These are phyloP conservation scores for Alternaria alternata DNA, from an alignment of 2,329 filamentous ascomycete genomes.

Conservation along the genomic window DNA sequence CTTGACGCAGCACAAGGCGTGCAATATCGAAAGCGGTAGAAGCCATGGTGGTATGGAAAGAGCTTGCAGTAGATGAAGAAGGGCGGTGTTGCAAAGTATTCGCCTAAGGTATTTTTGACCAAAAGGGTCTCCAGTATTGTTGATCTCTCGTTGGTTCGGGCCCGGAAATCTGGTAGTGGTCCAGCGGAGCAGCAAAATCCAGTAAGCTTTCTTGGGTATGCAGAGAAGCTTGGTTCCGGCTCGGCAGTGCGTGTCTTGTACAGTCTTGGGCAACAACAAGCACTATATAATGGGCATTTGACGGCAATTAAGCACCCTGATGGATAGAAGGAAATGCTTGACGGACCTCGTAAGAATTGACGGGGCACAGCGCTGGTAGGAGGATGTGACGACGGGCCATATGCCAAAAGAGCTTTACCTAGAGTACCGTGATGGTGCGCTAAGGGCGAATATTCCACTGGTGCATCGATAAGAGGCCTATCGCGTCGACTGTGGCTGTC, in stretches of 20 bases:
- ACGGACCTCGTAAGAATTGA: neutral
- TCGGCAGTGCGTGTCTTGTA: slow-evolving; percentile 10
- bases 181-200: slow-evolving; percentile 13
- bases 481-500: neutral
- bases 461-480: neutral
- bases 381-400: neutral
- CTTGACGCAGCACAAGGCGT: slow-evolving; percentile 39
- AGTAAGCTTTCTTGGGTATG: slow-evolving; percentile 3
- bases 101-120: neutral
- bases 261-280: slow-evolving; percentile 7
- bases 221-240: slow-evolving; percentile 9
- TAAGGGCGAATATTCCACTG: slow-evolving; percentile 9
- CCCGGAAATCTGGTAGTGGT: slow-evolving; percentile 10
- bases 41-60: slow-evolving; percentile 19
- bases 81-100: neutral
- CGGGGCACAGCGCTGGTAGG: neutral
- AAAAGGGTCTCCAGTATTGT: neutral
- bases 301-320: slow-evolving; percentile 10
- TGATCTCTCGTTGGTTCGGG: neutral
- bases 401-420: neutral
- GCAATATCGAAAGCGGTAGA: slow-evolving; percentile 31
- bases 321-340: slow-evolving; percentile 9
- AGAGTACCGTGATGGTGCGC: slow-evolving; percentile 20
- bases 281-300: slow-evolving; percentile 15
- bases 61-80: neutral